A percentile compares a stretch with the other conserved stretches of the same genome.
These are phyloP conservation scores for Tremellales sp. DNA, from an alignment of 1,284 basidiomycete species.

Conservation along the genomic window DNA sequence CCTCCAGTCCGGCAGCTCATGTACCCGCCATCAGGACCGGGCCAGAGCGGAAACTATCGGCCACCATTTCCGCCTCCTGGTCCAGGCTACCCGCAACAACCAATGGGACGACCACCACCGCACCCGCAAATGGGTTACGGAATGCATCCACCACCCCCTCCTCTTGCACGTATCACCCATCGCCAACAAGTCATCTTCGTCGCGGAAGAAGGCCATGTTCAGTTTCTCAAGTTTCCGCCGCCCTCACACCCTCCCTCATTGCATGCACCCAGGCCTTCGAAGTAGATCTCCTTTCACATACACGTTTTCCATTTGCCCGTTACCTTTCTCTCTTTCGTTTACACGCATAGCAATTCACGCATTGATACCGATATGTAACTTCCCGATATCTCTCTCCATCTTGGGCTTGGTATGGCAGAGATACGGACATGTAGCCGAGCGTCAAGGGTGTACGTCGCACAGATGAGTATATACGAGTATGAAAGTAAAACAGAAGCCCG, in stretches of 20 bases:
- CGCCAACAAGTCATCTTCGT: constrained; percentile 47
- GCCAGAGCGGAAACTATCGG: constrained; percentile 1
- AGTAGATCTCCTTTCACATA: too few relatives aligned
- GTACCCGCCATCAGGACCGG: constrained; percentile 16
- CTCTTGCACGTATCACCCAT: constrained; percentile 21
- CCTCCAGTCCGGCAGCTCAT: constrained; percentile 32
- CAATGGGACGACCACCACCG: neutral
- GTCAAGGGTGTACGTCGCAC: too few relatives aligned
- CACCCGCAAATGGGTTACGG: constrained; percentile 12
- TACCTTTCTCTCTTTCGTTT: too few relatives aligned
- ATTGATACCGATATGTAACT: too few relatives aligned
- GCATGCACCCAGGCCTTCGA: too few relatives aligned
- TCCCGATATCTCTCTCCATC: too few relatives aligned
- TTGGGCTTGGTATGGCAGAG: too few relatives aligned
- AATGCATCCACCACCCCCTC: constrained; percentile 19
- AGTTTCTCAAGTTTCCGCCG: constrained; percentile 45
- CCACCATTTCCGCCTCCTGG: constrained; percentile 4
- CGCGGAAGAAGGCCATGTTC: constrained; percentile 47
- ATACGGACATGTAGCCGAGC: too few relatives aligned
- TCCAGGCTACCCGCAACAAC: constrained; percentile 3
- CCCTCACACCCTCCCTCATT: constrained; percentile 5
- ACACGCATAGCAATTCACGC: too few relatives aligned
- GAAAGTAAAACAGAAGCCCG: too few relatives aligned
- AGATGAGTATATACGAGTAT: too few relatives aligned
- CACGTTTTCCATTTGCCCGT: too few relatives aligned